These are phyloP conservation scores for Neophaeococcomyces aloes DNA, from an alignment of 2,329 filamentous ascomycete species.

Conservation along the genomic window DNA sequence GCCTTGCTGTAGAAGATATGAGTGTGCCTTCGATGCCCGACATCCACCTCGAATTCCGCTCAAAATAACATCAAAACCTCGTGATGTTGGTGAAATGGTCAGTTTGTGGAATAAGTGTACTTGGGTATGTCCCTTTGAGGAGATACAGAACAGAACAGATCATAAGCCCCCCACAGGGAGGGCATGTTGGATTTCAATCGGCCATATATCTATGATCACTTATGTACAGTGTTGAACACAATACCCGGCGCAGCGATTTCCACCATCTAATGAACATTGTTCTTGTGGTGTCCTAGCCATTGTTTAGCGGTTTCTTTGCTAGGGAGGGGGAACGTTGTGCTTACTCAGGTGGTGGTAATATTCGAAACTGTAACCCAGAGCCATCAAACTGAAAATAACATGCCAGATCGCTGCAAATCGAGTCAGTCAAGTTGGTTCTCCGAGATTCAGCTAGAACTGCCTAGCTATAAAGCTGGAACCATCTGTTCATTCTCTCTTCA, in stretches of 20 bases:
- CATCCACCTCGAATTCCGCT: too few relatives aligned
- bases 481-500: not conserved
- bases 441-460: slow-evolving; percentile 14
- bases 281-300: slow-evolving; percentile 90
- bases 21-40: too few relatives aligned
- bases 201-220: slow-evolving; percentile 3
- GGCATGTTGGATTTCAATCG: not conserved
- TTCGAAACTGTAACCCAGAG: slow-evolving; percentile 88
- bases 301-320: not conserved
- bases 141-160: not conserved
- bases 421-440: not conserved
- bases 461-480: too few relatives aligned
- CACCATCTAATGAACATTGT: slow-evolving; percentile 99
- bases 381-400: slow-evolving; percentile 64
- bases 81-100: too few relatives aligned
- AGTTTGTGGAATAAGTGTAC: too few relatives aligned
- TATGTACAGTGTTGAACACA: slow-evolving; percentile 7
- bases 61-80: too few relatives aligned
- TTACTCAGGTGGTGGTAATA: slow-evolving; percentile 99
- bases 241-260: too few relatives aligned
- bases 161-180: not conserved
- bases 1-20: too few relatives aligned
- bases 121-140: not conserved
- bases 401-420: slow-evolving; percentile 66
- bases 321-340: not conserved